Percentiles rank a stretch among this genome's conserved stretches.
Conservation (phyloP, 2,329 filamentous ascomycete species). For the Trichophyton schoenleinii region DNA sequence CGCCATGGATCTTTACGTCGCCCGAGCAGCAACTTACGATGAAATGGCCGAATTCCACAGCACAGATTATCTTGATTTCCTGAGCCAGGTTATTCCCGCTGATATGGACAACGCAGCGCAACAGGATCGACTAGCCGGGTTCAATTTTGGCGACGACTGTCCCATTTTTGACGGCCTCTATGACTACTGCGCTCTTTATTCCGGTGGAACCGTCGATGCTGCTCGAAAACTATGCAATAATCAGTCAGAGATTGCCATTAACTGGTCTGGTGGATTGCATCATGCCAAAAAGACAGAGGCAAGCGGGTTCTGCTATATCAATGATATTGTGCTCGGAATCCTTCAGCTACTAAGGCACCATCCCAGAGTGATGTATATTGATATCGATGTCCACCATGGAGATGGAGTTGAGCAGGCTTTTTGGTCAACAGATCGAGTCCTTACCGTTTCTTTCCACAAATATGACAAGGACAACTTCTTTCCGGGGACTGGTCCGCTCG, state of each 20-base stretch:
- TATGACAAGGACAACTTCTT: slow-evolving; percentile 80
- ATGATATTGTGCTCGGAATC: slow-evolving; percentile 92
- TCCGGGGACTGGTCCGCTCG: slow-evolving; percentile 75
- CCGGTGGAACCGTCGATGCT: slow-evolving; percentile 79
- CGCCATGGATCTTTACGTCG: slow-evolving; percentile 88
- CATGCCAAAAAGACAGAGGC: slow-evolving; percentile 92
- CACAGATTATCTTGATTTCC: slow-evolving; percentile 79
- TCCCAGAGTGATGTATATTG: slow-evolving; percentile 82
- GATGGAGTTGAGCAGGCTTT: slow-evolving; percentile 88
- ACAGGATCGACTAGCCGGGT: slow-evolving; percentile 48
- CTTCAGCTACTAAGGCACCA: slow-evolving; percentile 72
- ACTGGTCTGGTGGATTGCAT: slow-evolving; percentile 93
- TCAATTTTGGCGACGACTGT: slow-evolving; percentile 88
- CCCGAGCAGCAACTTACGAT: slow-evolving; percentile 71
- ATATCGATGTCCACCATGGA: slow-evolving; percentile 85
- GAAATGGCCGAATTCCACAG: slow-evolving; percentile 82
- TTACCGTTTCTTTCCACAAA: slow-evolving; percentile 94
- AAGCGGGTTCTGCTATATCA: slow-evolving; percentile 96
- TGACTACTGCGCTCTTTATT: slow-evolving; percentile 88
- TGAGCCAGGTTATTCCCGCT: slow-evolving; percentile 58
- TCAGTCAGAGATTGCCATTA: slow-evolving; percentile 90
- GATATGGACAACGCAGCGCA: slow-evolving; percentile 54
- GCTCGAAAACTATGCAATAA: slow-evolving; percentile 75
- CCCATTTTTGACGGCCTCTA: slow-evolving; percentile 93
- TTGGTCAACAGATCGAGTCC: slow-evolving; percentile 75